Base-by-base conservation (phyloP, 495 filamentous ascomycete species). In the Penicillium turbatum region DNA sequence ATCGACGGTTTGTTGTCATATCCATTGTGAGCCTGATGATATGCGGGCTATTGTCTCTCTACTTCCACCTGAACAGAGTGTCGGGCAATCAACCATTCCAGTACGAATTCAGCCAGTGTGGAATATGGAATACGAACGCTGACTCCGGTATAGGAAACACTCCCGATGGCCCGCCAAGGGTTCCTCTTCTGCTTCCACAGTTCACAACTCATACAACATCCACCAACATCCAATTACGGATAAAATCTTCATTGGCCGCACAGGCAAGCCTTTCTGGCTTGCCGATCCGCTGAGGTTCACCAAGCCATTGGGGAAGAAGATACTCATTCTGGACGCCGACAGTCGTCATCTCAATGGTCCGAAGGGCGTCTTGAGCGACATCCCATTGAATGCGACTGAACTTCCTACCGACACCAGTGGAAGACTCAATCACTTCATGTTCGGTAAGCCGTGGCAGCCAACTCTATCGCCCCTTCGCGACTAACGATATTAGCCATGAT, bases 291-390 rank as follows among this genome's bases (percentile, higher is more conserved):
- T 48, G 13, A 30, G 55, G 9, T 62, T 65, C 36, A 54, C 48
- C 1, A 8, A 64, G 40, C 27, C 64, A 1, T 56, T 76, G 6
- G 66, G 71, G 5, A 60, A 65, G 30, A 57, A 67, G 3, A 48
- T 76, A 42, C 63, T 68, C 48, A 68, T 76, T 48, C 54, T 76
- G 26, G 73, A 74, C 30, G 60, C 72, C 38, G 73, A 76, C 45
- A 75, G 61, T 27, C 72, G 73, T 26, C 46, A 54, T 0, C 56
- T 74, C 24, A 34, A 61, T 43, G 61, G 44, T 1, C 46, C 62
- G 2, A 62, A 66, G 35, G 55, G 43, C 32, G 42, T 76, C n/a
- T 68, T 75, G 17, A 55, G 56, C 42, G n/a, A 44, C 0, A 38
- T 59, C 6, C 41, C 53, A n/a, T 60, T 60, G 48, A 52, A 62